Base-by-base conservation (phyloP, 2,329 filamentous ascomycete genomes). In the Chalaropsis thielavioides region DNA sequence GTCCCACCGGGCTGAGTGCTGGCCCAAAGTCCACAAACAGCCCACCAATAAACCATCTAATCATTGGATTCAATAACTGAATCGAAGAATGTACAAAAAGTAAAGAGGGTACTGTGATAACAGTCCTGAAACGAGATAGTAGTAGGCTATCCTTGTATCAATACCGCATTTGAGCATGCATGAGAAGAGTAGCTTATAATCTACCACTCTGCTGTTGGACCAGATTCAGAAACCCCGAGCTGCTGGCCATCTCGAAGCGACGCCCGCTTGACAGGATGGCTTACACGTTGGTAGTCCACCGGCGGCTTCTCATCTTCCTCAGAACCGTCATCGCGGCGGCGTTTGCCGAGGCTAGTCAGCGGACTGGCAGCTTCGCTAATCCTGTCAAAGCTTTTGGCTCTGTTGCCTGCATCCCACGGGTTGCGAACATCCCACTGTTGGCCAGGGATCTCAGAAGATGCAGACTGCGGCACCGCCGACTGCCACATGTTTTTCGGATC, bases 401-500 rank as follows among this genome's bases (percentile, higher is more conserved):
- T 51, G 27, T 64, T 49, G 5, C n/a, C 60, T 4, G 61, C 65
- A 6, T 67, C 63, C 65, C 65, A 67, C 17, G 62, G 59, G 43
- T 64, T 62, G 10, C 62, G 62, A 19, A 54, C 61, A 31, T 5
- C 24, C 65, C 62, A 64, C 7, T 27, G 49, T 19, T 64, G 64
- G 3, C 51, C 10, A 7, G 59, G 5, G 38, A 64, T 46, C 1
- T 31, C 15, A 38, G 49, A 38, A 40, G 24, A n/a, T 22, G 17
- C 38, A 35, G 38, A 10, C 15, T 60, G 35, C 10, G 58, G 27
- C 10, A 49, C 46, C 13, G 63, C 38, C n/a, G 56, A 17, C 6
- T n/a, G 11, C 65, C 65, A 67, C 59, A 67, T 62, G 31, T 38
- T 24, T 40, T 64, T 64, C 1, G 62, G 61, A 8, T 64, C 62